Evolutionary conservation across 176 grass and related monocot genomes (phyloP), one percentile per base, ranked within the genome.

Genomic region (Aegilops longissima): DNA sequence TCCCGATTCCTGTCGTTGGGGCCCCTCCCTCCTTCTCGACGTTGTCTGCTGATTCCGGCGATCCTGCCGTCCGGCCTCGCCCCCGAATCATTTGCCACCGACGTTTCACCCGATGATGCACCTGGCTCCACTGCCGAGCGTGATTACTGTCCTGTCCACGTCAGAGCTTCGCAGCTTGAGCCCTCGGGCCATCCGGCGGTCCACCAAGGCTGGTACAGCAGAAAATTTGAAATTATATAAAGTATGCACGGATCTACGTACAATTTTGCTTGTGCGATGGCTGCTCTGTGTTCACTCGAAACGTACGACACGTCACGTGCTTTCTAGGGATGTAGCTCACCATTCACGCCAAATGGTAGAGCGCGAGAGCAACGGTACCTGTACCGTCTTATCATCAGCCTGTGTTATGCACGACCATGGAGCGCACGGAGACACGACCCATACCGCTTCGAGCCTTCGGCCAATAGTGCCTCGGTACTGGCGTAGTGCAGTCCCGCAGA

Each of bases 51-150:
- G 59, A n/a, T 25, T n/a, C 3, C 10, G 75, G 51, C 30, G 30
- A 18, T 24, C 54, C 69, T n/a, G 17, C 80, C 52, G 35, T 25
- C 29, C 35, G 21, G 4, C 51, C 51, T 54, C 51, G 51, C 16
- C 51, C 66, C 1, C 31, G 13, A 80, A 85, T 86, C 63, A 90
- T 54, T 86, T 39, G 86, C 45, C 8, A 17, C 20, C n/a, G 47
- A 73, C 70, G 40, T 25, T 63, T 30, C 40, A 30, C 14, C 45
- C 20, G 9, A 40, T 6, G 64, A 17, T 17, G 49, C 49, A 14
- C 3, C 51, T 73, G 70, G 38, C 70, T 77, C 73, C 29, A 39
- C 21, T 8, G 9, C 5, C 16, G 40, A 47, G 38, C 42, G 67
- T 35, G 70, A 69, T 86, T 20, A 61, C 77, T 12, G n/a, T 2